These are phyloP conservation scores for Aspergillus bridgeri DNA, from an alignment of 495 filamentous ascomycete species.

Conservation along the genomic window DNA sequence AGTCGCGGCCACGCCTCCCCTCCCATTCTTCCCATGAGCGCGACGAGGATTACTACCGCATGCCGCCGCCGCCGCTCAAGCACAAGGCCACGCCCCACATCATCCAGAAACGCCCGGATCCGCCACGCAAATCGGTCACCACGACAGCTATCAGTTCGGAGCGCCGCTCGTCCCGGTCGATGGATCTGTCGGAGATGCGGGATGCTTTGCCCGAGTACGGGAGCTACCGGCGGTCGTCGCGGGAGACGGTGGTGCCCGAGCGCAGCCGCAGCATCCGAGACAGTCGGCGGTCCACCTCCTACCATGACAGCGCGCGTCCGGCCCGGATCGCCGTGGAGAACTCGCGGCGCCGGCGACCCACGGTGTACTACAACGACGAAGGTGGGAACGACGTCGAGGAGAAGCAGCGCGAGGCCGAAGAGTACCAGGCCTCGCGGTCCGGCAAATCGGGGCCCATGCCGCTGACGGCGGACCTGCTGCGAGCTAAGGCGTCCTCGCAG, in stretches of 20 bases:
- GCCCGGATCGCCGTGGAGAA: constrained; percentile 33
- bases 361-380: constrained; percentile 33
- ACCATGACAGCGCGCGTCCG: constrained; percentile 30
- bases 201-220: constrained; percentile 32
- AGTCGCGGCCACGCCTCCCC: constrained; percentile 21
- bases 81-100: constrained; percentile 30
- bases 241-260: constrained; percentile 31
- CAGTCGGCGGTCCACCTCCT: constrained; percentile 26
- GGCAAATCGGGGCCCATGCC: constrained; percentile 27
- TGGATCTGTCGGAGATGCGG: constrained; percentile 34
- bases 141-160: constrained; percentile 25
- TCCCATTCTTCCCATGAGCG: constrained; percentile 24
- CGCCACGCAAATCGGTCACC: constrained; percentile 27
- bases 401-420: constrained; percentile 34
- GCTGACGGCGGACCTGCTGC: constrained; percentile 34
- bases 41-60: constrained; percentile 45
- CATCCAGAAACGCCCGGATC: constrained; percentile 36
- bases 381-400: constrained; percentile 27
- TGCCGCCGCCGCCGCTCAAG: constrained; percentile 43
- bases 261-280: constrained; percentile 34
- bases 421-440: constrained; percentile 37
- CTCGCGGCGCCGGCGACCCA: constrained; percentile 30
- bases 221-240: constrained; percentile 26
- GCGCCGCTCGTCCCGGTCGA: constrained; percentile 30
- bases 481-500: constrained; percentile 26